phyloP scores from a whole-genome alignment of 768 basidiomycete species.

The Tylopilus vinaceipallidus region DNA sequence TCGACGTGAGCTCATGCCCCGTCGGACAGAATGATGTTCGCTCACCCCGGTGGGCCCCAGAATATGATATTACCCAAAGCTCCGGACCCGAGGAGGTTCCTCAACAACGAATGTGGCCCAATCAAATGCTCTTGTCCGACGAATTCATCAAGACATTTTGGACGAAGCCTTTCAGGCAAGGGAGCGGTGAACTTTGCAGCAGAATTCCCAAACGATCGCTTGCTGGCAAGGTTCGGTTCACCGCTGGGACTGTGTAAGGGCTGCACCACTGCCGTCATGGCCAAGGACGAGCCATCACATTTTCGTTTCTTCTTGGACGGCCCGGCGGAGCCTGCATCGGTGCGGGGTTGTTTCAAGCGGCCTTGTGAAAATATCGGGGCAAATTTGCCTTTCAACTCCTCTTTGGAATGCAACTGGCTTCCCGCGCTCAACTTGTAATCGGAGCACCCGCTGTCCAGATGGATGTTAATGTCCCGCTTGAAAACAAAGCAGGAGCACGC shows the following conservation, averaged over 20 bases:
- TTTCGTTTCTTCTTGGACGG: conserved; percentile 33
- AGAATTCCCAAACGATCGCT: conserved; percentile 11
- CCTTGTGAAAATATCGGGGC: conserved; percentile 43
- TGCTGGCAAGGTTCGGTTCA: conserved; percentile 22
- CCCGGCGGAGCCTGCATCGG: conserved; percentile 5
- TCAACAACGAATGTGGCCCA: conserved; percentile 54
- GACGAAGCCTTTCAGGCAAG: conserved; percentile 72
- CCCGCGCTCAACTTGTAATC: conserved; percentile 11
- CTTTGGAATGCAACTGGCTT: conserved; percentile 5
- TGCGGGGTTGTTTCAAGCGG: conserved; percentile 1
- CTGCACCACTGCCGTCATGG: conserved; percentile 5
- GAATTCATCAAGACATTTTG: conserved; percentile 59
- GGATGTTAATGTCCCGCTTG: conserved; percentile 45
- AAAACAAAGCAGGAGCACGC: conserved; percentile 45
- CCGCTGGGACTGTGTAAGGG: too few species aligned
- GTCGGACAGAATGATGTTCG: background rate
- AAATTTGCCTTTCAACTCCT: conserved; percentile 27
- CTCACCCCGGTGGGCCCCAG: conserved; percentile 74
- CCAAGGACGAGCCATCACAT: conserved; percentile 9
- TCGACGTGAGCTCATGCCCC: background rate
- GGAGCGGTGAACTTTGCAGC: conserved; percentile 42
- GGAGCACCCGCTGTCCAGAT: conserved; percentile 49
- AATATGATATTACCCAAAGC: conserved; percentile 60
- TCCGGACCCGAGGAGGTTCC: conserved; percentile 49
- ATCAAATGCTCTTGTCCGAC: conserved; percentile 70